Evolutionary conservation across 1,139 yeast species (phyloP), one percentile per base, ranked within the genome.

Genomic region (Lodderomyces margitis): DNA sequence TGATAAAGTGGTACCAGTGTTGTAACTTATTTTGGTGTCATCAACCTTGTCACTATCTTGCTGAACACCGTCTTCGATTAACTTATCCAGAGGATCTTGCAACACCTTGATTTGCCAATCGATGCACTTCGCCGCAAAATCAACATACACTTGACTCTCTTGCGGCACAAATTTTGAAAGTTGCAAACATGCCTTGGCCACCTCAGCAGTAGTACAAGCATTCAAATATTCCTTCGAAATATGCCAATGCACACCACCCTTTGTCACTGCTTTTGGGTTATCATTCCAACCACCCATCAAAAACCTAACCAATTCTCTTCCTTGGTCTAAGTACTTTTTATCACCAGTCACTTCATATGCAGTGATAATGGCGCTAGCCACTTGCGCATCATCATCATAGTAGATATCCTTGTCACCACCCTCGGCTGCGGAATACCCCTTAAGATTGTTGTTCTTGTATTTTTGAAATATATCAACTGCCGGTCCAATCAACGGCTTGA

Each of bases 361-460:
- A 1, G 83, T 74, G 44, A 83, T 64, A 54, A 81, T 70, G 9
- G 84, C 84, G 51, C 83, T 72, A 15, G 86, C 83, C 12, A 82
- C 81, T 56, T 83, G 91, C 4, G 89, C 91, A 55, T 83, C 85
- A 54, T 83, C 91, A 57, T 83, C 91, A 51, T 80, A 83, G 58
- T 83, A 82, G 38, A 83, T 78, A 56, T 83, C 89, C 37, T 66
- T 66, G 57, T 81, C 83, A 38, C 74, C 76, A 28, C 77, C 75
- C 54, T 76, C 80, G 3, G 83, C 81, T 2, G 85, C 86, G 35
- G 81, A 72, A 56, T 65, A 80, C 2, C 81, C 84, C 45, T 70
- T 74, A 53, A 66, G 55, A 46, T 71, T 63, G 11, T 67, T 64
- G 47, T 79, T 76, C 58, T 78, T 76, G 59, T 81, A 83, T 51